These are phyloP conservation scores for Metschnikowia lunata DNA, from an alignment of 805 yeast species.

Conservation along the genomic window DNA sequence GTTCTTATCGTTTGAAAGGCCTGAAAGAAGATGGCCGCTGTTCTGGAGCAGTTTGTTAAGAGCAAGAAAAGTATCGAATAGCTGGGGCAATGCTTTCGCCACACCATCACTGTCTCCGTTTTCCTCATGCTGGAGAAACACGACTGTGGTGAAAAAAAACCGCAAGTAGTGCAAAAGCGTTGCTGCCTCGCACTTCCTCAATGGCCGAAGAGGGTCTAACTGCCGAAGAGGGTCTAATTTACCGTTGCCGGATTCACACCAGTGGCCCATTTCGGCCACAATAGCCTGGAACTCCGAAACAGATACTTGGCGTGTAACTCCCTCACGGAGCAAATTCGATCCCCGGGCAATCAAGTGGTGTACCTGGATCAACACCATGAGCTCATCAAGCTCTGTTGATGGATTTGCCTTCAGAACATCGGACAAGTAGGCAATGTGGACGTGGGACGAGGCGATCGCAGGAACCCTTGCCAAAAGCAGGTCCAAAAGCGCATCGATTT, in stretches of 20 bases:
- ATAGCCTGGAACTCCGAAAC: conserved; percentile 20
- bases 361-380: conserved; percentile 15
- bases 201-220: not conserved
- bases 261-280: conserved; percentile 22
- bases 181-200: conserved; percentile 17
- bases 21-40: not conserved
- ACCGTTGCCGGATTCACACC: conserved; percentile 11
- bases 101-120: conserved; percentile 13
- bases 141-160: conserved; percentile 25
- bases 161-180: conserved; percentile 26
- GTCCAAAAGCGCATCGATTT: conserved; percentile 17
- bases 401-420: conserved; percentile 4
- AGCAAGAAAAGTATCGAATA: conserved; percentile 16
- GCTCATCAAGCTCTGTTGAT: conserved; percentile 12
- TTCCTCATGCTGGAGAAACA: conserved; percentile 37
- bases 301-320: conserved; percentile 14
- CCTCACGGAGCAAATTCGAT: conserved; percentile 12
- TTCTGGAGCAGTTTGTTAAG: conserved; percentile 14
- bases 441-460: conserved; percentile 19
- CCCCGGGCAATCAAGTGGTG: conserved; percentile 30
- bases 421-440: conserved; percentile 23
- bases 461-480: conserved; percentile 20
- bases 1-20: conserved; percentile 4
- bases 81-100: conserved; percentile 14
- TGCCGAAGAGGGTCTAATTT: not conserved